A percentile compares a stretch with the other conserved stretches of the same genome.
Evolutionary conservation across 2,329 filamentous ascomycete species (phyloP).

Genomic region (Pyrenochaeta sp.): DNA sequence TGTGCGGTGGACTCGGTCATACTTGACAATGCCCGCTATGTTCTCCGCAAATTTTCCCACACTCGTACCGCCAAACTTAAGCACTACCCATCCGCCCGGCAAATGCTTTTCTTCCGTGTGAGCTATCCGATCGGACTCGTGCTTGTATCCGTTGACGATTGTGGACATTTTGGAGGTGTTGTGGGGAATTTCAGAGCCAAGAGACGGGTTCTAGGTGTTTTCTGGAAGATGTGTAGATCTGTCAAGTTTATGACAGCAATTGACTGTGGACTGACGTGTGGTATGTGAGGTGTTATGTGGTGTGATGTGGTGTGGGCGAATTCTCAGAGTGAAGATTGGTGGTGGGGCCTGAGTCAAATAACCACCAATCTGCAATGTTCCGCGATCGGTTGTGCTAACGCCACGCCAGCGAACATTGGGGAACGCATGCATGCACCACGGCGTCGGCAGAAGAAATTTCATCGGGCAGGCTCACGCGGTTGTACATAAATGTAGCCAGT

Average conservation of each 20-base stretch:
- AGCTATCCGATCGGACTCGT: constrained; percentile 50
- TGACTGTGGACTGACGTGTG: constrained; percentile 9
- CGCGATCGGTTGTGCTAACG: constrained; percentile 5
- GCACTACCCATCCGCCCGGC: constrained; percentile 77
- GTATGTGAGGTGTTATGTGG: constrained; percentile 6
- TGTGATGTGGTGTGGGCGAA: constrained; percentile 9
- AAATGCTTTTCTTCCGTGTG: constrained; percentile 58
- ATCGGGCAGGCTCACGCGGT: not conserved
- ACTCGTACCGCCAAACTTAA: constrained; percentile 95
- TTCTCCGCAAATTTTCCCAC: constrained; percentile 87
- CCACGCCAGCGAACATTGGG: constrained; percentile 8
- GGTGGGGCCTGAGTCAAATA: constrained; percentile 27
- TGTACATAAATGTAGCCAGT: not conserved
- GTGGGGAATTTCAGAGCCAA: constrained; percentile 2
- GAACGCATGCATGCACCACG: not conserved
- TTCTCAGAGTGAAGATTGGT: constrained; percentile 5
- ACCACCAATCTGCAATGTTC: constrained; percentile 4
- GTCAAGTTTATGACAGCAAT: not conserved
- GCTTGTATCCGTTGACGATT: constrained; percentile 42
- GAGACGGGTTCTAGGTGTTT: not conserved
- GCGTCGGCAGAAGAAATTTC: constrained; percentile 12
- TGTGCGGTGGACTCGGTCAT: constrained; percentile 6
- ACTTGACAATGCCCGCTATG: constrained; percentile 70
- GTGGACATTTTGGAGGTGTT: constrained; percentile 32
- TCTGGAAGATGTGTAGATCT: not conserved